Evolutionary conservation across 148 eudicot species (phyloP).

Genomic region (Silene conica): DNA sequence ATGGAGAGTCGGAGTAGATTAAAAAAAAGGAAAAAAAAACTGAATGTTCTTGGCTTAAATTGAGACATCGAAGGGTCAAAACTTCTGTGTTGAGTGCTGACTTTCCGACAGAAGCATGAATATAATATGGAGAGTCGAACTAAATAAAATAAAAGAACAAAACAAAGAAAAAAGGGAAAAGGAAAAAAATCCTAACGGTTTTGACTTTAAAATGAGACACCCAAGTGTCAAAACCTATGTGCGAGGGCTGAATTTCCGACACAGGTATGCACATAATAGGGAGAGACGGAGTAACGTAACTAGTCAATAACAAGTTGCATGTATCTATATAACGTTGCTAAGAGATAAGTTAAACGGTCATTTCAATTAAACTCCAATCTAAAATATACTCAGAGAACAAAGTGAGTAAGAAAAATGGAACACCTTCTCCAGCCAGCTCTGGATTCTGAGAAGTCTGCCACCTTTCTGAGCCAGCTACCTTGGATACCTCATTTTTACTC

Average conservation of each 20-base stretch:
- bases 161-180: too few relatives aligned
- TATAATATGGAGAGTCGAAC: too few relatives aligned
- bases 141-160: too few relatives aligned
- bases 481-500: constrained; percentile 25
- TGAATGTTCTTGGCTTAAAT: not conserved
- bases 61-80: not conserved
- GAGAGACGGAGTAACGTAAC: not conserved
- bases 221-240: not conserved
- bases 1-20: too few relatives aligned
- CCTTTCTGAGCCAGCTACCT: constrained; percentile 29
- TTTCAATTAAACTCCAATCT: not conserved
- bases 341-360: not conserved
- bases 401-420: not conserved
- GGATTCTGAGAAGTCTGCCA: constrained; percentile 32
- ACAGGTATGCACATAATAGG: not conserved
- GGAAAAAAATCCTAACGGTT: too few relatives aligned
- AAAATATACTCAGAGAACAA: not conserved
- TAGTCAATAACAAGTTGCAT: not conserved
- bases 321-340: not conserved
- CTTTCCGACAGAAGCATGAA: too few relatives aligned
- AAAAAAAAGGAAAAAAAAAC: too few relatives aligned
- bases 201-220: not conserved
- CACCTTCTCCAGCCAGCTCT: constrained; percentile 51
- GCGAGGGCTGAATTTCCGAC: not conserved
- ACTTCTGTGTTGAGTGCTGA: too few relatives aligned